Percentiles rank a stretch among this genome's conserved stretches.
phyloP scores from a whole-genome alignment of 2,329 filamentous ascomycete genomes.

The Colletotrichum zoysiae region DNA sequence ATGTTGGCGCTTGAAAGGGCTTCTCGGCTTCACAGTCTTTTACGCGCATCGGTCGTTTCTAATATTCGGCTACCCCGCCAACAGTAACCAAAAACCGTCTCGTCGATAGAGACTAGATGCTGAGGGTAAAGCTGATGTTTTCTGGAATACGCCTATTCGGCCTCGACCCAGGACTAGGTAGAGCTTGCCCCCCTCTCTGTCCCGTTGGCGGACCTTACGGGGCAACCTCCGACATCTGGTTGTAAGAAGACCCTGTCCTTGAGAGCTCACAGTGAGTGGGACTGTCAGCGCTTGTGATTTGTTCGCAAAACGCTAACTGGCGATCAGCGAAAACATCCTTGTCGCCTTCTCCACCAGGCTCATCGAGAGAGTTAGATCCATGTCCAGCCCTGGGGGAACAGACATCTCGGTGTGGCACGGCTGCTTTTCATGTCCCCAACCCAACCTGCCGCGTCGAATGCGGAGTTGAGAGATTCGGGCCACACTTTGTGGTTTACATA shows the following conservation, averaged over 20 bases:
- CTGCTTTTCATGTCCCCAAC: background rate
- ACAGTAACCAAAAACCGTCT: background rate
- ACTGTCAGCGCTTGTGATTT: constrained; percentile 7
- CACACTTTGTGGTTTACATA: background rate
- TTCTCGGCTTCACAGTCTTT: background rate
- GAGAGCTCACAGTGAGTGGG: constrained; percentile 19
- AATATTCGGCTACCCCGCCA: background rate
- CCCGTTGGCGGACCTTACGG: background rate
- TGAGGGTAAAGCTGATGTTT: background rate
- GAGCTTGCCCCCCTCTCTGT: background rate
- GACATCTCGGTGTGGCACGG: background rate
- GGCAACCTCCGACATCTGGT: background rate
- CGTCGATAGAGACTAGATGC: background rate
- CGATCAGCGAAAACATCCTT: constrained; percentile 32
- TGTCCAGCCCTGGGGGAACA: background rate
- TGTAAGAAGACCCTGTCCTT: constrained; percentile 14
- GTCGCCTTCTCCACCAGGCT: background rate
- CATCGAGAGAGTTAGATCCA: background rate
- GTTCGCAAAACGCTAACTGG: constrained; percentile 14
- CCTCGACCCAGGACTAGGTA: background rate
- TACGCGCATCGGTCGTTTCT: background rate
- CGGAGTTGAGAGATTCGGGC: background rate
- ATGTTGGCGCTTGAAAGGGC: background rate
- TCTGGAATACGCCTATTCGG: background rate
- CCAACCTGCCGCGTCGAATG: background rate